A percentile compares a stretch with the other conserved stretches of the same genome.
phyloP scores from a whole-genome alignment of 352 stramenopile species.

The Phytopythium litorale region DNA sequence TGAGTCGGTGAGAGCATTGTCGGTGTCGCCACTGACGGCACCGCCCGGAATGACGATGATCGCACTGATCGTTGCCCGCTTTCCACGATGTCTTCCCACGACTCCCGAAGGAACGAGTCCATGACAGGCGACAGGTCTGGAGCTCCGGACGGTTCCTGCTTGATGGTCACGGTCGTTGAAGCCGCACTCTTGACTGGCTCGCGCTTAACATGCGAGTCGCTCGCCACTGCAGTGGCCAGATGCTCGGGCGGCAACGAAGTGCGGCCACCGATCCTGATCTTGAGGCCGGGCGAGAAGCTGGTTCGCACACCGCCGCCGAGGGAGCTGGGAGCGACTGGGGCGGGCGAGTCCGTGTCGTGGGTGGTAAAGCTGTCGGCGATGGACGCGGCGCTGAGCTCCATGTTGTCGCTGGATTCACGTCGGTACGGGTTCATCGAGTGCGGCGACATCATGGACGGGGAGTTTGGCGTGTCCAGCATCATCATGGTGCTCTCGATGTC shows the following conservation, averaged over 20 bases:
- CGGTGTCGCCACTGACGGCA: constrained; percentile 13
- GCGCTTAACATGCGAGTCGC: constrained; percentile 1
- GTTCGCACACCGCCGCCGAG: constrained; percentile 6
- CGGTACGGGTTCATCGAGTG: constrained; percentile 14
- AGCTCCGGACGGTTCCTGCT: constrained; percentile 23
- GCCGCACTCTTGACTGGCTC: not conserved
- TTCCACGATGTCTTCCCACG: constrained; percentile 48
- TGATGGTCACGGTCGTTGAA: constrained; percentile 18
- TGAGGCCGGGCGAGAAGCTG: constrained; percentile 33
- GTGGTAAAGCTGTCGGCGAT: constrained; percentile 42
- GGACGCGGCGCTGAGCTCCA: constrained; percentile 40
- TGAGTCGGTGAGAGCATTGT: constrained; percentile 9
- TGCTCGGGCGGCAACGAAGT: constrained; percentile 10
- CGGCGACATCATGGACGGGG: constrained; percentile 10
- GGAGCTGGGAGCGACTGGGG: constrained; percentile 6
- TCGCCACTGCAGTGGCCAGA: not conserved
- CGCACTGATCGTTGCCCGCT: constrained; percentile 17
- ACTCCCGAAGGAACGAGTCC: constrained; percentile 56
- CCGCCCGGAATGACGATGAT: constrained; percentile 17
- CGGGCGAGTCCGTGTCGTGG: constrained; percentile 20
- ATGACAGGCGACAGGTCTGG: constrained; percentile 46
- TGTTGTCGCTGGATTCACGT: constrained; percentile 30
- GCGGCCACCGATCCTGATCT: constrained; percentile 23
- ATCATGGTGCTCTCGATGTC: constrained; percentile 69
- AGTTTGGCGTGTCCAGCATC: constrained; percentile 38